Percentiles rank a stretch among this genome's conserved stretches.
phyloP scores from a whole-genome alignment of 495 filamentous ascomycete species.

The Parmelia sp. region DNA sequence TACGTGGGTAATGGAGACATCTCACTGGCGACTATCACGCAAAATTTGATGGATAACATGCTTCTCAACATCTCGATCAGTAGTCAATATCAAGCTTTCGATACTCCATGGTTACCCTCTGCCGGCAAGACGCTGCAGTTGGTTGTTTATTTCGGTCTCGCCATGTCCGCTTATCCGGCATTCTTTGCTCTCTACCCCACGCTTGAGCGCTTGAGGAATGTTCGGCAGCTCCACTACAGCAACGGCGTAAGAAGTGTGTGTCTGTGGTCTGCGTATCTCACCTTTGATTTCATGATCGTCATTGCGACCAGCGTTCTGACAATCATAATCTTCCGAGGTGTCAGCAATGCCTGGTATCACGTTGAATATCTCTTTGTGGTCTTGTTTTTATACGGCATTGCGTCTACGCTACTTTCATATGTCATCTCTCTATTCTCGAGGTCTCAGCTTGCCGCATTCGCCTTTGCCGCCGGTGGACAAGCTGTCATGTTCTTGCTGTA shows the following conservation, averaged over 20 bases:
- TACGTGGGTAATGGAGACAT: slow-evolving; percentile 50
- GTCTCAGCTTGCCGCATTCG: slow-evolving; percentile 67
- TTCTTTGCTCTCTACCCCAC: slow-evolving; percentile 86
- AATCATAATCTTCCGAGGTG: slow-evolving; percentile 55
- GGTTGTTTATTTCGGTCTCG: slow-evolving; percentile 70
- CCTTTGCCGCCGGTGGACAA: slow-evolving; percentile 67
- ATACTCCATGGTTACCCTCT: slow-evolving; percentile 55
- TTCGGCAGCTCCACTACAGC: slow-evolving; percentile 79
- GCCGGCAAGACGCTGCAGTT: slow-evolving; percentile 71
- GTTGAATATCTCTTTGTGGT: slow-evolving; percentile 70
- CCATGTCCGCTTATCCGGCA: slow-evolving; percentile 67
- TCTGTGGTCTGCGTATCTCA: slow-evolving; percentile 70
- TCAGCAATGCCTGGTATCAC: slow-evolving; percentile 62
- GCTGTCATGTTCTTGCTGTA: slow-evolving; percentile 69
- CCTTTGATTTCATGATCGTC: slow-evolving; percentile 70
- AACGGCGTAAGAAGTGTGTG: slow-evolving; percentile 66
- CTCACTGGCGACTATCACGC: slow-evolving; percentile 54
- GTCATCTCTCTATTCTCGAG: slow-evolving; percentile 61
- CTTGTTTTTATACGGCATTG: slow-evolving; percentile 67
- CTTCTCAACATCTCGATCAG: slow-evolving; percentile 60
- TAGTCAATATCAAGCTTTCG: slow-evolving; percentile 62
- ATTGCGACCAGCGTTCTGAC: slow-evolving; percentile 51
- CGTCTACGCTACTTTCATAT: slow-evolving; percentile 65
- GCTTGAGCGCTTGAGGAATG: slow-evolving; percentile 65
- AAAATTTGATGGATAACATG: slow-evolving; percentile 64